Conservation (phyloP, 2,329 filamentous ascomycete species). For the Diaporthe longicolla region DNA sequence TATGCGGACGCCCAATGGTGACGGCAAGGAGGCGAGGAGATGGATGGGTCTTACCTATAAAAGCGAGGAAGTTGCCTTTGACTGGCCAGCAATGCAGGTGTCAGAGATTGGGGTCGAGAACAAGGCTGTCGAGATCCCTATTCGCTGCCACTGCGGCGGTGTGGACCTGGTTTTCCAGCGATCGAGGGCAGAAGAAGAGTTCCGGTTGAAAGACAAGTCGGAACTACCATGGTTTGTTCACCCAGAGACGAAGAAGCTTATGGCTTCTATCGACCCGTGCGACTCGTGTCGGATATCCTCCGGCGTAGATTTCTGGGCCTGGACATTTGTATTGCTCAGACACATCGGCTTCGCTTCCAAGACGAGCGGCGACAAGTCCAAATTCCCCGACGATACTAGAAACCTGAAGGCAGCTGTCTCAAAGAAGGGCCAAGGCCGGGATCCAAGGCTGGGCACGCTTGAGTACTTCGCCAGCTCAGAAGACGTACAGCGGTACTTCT, state of each 20-base stretch:
- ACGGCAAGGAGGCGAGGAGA: constrained; percentile 46
- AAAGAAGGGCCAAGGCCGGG: constrained; percentile 44
- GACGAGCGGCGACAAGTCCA: constrained; percentile 9
- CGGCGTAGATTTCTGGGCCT: constrained; percentile 60
- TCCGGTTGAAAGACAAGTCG: constrained; percentile 46
- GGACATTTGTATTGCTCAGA: constrained; percentile 58
- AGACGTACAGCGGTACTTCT: constrained; percentile 63
- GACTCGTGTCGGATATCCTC: constrained; percentile 61
- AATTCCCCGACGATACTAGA: constrained; percentile 50
- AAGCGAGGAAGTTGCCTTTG: constrained; percentile 49
- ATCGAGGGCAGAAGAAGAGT: constrained; percentile 49
- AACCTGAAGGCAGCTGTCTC: constrained; percentile 55
- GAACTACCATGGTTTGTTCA: constrained; percentile 60
- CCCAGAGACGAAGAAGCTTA: constrained; percentile 56
- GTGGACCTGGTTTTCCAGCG: constrained; percentile 57
- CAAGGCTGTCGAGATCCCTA: constrained; percentile 48
- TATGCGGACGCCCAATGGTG: constrained; percentile 55
- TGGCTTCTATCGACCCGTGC: constrained; percentile 60
- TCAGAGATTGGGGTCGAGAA: constrained; percentile 43
- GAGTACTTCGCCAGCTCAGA: constrained; percentile 59
- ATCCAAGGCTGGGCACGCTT: constrained; percentile 59
- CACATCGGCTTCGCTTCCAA: constrained; percentile 54
- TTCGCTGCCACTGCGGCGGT: constrained; percentile 63
- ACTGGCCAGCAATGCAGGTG: constrained; percentile 46
- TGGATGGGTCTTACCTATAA: constrained; percentile 47